These are phyloP conservation scores for Pichia membranifaciens DNA, from an alignment of 805 yeast species.

Conservation along the genomic window DNA sequence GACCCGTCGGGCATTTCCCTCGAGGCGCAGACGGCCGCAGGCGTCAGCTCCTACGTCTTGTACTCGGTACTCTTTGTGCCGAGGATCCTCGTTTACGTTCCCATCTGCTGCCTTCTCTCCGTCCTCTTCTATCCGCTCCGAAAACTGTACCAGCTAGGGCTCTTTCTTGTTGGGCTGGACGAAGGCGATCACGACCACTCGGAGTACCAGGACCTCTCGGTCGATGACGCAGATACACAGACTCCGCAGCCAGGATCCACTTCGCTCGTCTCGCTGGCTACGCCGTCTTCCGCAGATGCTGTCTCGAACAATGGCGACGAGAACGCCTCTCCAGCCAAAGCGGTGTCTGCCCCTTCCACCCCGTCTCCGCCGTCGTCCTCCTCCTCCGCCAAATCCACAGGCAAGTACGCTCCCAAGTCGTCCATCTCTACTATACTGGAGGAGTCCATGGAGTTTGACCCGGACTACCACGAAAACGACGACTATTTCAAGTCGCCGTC, in stretches of 20 bases:
- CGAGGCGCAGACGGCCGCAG: no score
- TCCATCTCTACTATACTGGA: slow-evolving; percentile 28
- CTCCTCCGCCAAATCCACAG: background rate
- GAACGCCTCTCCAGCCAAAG: slow-evolving; percentile 1
- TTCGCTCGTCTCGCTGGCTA: no score
- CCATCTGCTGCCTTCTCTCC: slow-evolving; percentile 3
- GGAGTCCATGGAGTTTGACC: slow-evolving; percentile 32
- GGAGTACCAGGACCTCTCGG: no score
- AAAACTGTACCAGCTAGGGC: background rate
- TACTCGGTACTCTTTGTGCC: slow-evolving; percentile 3
- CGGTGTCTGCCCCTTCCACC: background rate
- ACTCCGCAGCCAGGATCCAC: no score
- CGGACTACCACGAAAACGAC: slow-evolving; percentile 22
- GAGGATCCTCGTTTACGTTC: slow-evolving; percentile 2
- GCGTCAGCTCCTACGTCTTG: background rate
- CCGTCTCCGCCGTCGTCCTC: background rate
- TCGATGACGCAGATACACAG: no score
- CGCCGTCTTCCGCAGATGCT: background rate
- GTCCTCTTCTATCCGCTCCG: slow-evolving; percentile 5
- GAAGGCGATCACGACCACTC: no score
- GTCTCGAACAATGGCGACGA: background rate
- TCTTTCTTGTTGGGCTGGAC: background rate
- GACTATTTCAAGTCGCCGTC: slow-evolving; percentile 33
- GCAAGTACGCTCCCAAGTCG: slow-evolving; percentile 3
- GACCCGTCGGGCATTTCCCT: no score